A percentile compares a stretch with the other conserved stretches of the same genome.
phyloP scores from a whole-genome alignment of 352 stramenopile species.

The Globisporangium echinulatum region DNA sequence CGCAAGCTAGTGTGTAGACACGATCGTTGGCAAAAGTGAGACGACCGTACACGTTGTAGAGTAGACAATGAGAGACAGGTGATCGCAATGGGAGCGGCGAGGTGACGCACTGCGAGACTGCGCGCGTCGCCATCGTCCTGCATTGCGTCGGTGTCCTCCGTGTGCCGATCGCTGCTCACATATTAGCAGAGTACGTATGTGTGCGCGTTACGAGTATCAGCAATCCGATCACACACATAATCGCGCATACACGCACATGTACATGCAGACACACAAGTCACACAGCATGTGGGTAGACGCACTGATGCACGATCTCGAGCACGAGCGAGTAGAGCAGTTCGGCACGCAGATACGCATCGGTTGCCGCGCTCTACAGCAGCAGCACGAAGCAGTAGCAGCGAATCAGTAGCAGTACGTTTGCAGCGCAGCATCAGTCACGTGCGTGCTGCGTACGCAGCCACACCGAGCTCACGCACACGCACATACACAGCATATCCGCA shows the following conservation, averaged over 20 bases:
- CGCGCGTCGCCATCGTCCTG: conserved; percentile 7
- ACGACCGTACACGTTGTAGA: neutral
- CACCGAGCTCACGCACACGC: too few species aligned
- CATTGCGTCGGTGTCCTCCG: neutral
- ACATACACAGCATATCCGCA: too few species aligned
- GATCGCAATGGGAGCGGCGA: neutral
- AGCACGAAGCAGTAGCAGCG: neutral
- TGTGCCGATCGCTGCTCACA: neutral
- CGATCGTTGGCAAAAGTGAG: too few species aligned
- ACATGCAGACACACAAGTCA: neutral
- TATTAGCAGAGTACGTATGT: neutral
- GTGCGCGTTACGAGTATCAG: neutral
- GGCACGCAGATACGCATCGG: conserved; percentile 25
- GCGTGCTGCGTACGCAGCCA: neutral
- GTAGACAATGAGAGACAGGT: neutral
- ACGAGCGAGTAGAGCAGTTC: conserved; percentile 28
- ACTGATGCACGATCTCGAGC: conserved; percentile 22
- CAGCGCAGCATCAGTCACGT: too few species aligned
- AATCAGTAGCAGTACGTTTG: too few species aligned
- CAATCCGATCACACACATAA: neutral
- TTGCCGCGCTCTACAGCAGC: conserved; percentile 6
- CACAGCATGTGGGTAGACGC: neutral
- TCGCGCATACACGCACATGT: too few species aligned
- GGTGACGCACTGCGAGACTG: conserved; percentile 5
- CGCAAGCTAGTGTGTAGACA: conserved; percentile 1